These are phyloP conservation scores for Asclepias syriaca DNA, from an alignment of 257 asterid species.

Conservation along the genomic window DNA sequence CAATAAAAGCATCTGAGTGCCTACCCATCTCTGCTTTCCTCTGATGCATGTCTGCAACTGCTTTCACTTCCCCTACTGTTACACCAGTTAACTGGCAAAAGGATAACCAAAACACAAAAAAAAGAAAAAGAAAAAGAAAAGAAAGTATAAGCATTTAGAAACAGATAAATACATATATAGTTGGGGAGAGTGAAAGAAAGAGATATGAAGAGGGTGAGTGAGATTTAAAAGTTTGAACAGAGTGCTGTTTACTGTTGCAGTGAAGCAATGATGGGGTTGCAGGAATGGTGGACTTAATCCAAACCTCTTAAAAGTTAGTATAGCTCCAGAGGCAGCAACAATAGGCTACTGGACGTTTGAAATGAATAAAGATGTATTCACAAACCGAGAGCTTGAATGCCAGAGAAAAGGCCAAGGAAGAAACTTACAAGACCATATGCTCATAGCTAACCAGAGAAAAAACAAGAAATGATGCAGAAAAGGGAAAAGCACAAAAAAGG, in stretches of 20 bases:
- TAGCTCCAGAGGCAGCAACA: conserved; percentile 22
- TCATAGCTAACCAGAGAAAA: conserved; percentile 23
- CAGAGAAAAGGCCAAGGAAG: conserved; percentile 47
- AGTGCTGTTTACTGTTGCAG: conserved; percentile 38
- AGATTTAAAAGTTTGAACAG: conserved; percentile 24
- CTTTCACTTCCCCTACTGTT: conserved; percentile 99
- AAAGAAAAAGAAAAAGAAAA: too few species aligned
- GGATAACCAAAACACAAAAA: conserved; percentile 13
- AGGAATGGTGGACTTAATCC: conserved; percentile 32
- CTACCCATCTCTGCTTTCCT: conserved; percentile 97
- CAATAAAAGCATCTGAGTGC: conserved; percentile 98
- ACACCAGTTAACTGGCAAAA: conserved; percentile 85
- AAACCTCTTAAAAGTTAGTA: conserved; percentile 24
- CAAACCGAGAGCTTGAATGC: conserved; percentile 23
- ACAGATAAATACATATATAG: conserved; percentile 9
- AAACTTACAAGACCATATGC: conserved; percentile 33
- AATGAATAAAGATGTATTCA: conserved; percentile 10
- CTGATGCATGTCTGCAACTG: conserved; percentile 97
- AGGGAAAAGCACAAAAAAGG: conserved; percentile 31
- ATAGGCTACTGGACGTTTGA: conserved; percentile 14
- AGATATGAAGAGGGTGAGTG: conserved; percentile 10
- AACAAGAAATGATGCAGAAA: conserved; percentile 34
- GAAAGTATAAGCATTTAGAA: conserved; percentile 8
- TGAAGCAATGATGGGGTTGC: conserved; percentile 54
- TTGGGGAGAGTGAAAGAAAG: conserved; percentile 16